These are phyloP conservation scores for Asterionellopsis glacialis DNA, from an alignment of 108 stramenopile species.

Conservation along the genomic window DNA sequence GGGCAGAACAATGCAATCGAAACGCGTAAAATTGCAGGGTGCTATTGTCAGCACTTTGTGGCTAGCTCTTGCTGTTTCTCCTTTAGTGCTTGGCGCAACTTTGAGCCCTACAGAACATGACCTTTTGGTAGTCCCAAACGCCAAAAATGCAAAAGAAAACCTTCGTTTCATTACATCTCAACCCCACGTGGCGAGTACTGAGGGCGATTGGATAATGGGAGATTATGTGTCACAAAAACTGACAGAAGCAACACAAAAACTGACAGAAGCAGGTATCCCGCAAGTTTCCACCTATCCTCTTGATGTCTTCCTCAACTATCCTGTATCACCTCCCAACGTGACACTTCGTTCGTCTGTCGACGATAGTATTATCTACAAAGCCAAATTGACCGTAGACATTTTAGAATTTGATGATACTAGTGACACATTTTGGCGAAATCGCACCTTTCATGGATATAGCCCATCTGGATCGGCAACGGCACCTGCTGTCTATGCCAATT, in stretches of 20 bases:
- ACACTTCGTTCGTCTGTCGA: neutral
- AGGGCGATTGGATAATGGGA: constrained; percentile 53
- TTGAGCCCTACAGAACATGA: neutral
- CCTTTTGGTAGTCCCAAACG: constrained; percentile 11
- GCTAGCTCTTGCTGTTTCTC: too few relatives aligned
- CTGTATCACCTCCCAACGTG: constrained; percentile 15
- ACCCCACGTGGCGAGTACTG: constrained; percentile 58
- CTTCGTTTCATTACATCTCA: constrained; percentile 20
- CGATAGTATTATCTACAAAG: constrained; percentile 22
- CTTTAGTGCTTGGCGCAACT: too few relatives aligned
- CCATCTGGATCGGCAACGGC: constrained; percentile 41
- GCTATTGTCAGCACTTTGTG: too few relatives aligned
- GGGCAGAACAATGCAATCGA: too few relatives aligned
- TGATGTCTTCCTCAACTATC: constrained; percentile 47
- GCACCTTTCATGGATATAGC: constrained; percentile 59
- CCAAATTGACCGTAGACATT: constrained; percentile 40
- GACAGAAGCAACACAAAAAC: too few relatives aligned
- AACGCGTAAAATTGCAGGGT: too few relatives aligned
- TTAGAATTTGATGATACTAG: constrained; percentile 35
- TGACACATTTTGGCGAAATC: constrained; percentile 51
- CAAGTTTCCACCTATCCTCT: constrained; percentile 32
- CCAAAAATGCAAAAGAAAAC: constrained; percentile 1
- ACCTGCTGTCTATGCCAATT: constrained; percentile 59
- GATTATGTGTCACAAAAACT: constrained; percentile 39
- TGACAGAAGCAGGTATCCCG: constrained; percentile 27